Conservation (phyloP, 2,329 filamentous ascomycete species). For the Aspergillus udagawae region DNA sequence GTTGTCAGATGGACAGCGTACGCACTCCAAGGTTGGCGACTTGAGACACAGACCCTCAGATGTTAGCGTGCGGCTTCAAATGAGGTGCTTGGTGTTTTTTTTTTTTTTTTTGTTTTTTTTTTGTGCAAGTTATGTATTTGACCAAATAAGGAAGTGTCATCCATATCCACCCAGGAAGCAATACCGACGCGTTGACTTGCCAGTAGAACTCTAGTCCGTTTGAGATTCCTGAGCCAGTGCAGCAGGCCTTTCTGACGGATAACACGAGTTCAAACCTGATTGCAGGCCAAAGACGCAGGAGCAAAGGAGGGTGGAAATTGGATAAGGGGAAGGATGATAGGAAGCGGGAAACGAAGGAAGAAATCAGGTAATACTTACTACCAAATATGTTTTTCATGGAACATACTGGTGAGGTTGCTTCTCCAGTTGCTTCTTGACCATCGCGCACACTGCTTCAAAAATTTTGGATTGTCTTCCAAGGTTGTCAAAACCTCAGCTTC, state of each 20-base stretch:
- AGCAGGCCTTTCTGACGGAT: neutral
- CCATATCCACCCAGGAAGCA: neutral
- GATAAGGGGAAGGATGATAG: too few species aligned
- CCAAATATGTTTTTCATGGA: conserved; percentile 79
- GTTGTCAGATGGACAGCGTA: conserved; percentile 93
- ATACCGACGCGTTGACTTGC: neutral
- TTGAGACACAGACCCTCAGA: conserved; percentile 37
- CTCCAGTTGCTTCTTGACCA: conserved; percentile 98
- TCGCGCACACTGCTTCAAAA: conserved; percentile 85
- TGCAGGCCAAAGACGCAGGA: neutral
- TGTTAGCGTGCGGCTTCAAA: conserved; percentile 23
- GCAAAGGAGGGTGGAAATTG: neutral
- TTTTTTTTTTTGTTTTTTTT: neutral
- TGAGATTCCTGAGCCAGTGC: conserved; percentile 17
- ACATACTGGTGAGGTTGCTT: conserved; percentile 88
- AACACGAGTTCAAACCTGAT: neutral
- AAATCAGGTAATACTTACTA: conserved; percentile 58
- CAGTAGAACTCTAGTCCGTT: neutral
- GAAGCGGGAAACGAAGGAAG: neutral
- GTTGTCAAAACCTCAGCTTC: conserved; percentile 92
- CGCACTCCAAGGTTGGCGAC: conserved; percentile 87
- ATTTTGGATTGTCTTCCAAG: conserved; percentile 81
- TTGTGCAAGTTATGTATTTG: conserved; percentile 7
- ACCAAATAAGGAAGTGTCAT: conserved; percentile 7
- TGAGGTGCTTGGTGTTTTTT: conserved; percentile 2